These are phyloP conservation scores for Jatropha curcas DNA, from an alignment of 345 rosid genomes.

Conservation along the genomic window DNA sequence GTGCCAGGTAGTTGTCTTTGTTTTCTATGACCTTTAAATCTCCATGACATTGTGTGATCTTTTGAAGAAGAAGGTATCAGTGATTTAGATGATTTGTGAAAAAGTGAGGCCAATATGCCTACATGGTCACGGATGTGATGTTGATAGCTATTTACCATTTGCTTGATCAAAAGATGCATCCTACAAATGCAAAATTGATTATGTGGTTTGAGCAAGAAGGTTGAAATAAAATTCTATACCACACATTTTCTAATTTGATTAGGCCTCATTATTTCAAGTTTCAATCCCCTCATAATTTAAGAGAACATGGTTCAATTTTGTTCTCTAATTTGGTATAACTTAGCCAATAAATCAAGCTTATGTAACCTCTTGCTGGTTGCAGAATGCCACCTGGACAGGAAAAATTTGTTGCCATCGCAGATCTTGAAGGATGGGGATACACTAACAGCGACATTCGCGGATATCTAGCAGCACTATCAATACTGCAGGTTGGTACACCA, in stretches of 20 bases:
- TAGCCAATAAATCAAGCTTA: constrained; percentile 10
- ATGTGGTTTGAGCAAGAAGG: not conserved
- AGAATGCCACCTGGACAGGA: constrained; percentile 86
- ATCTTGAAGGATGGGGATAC: constrained; percentile 93
- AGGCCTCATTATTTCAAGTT: not conserved
- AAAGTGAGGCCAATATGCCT: not conserved
- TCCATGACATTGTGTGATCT: not conserved
- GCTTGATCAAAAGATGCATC: not conserved
- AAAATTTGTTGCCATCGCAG: constrained; percentile 62
- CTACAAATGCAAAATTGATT: not conserved
- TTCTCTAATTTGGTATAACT: not conserved
- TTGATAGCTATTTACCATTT: not conserved
- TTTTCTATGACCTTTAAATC: not conserved
- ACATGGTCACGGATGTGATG: not conserved
- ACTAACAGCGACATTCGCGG: constrained; percentile 73
- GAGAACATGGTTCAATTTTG: not conserved
- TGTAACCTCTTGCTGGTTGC: constrained; percentile 7
- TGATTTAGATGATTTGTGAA: not conserved
- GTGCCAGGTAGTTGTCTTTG: constrained; percentile 50
- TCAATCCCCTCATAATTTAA: not conserved
- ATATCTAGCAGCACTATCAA: constrained; percentile 63
- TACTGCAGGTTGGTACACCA: constrained; percentile 63
- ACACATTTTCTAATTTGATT: not conserved
- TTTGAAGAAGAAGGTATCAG: not conserved
- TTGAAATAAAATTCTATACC: not conserved